Evolutionary conservation across 192 early-diverging fungal species (phyloP), one percentile per base, ranked within the genome.

Genomic region (Coemansia sp.): DNA sequence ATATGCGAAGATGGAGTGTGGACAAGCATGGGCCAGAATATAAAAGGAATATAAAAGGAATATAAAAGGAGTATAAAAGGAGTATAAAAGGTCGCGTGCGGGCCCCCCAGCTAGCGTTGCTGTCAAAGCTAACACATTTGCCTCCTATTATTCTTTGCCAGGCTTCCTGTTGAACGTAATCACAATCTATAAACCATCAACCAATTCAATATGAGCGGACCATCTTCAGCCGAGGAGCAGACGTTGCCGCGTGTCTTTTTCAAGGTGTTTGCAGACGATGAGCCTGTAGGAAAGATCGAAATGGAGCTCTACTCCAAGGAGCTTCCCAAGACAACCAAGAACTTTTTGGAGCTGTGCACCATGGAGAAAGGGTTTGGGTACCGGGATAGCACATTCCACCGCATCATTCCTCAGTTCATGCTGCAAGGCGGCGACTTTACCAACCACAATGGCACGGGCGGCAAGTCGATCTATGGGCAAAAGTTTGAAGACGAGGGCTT

Each of bases 261-360:
- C 39, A 63, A 75, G 14, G 53, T 82, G 32, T 45, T 58, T 14
- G 58, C 59, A 17, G 68, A 57, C 42, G 58, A 50, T 25, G 41
- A 43, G 40, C 38, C 53, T 2, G 22, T 60, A 14, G 59, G 72
- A 22, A 52, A 50, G 30, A 65, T 76, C 26, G 55, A 47, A 36
- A 65, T 76, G 17, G 72, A 63, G 52, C 57, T 76, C 5, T 90
- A 86, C 71, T 78, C 80, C 38, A 85, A 95, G 60, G 84, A 83
- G 26, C 83, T 87, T 8, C 94, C 94, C 56, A 86, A 85, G 79
- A 95, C 93, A 25, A 85, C 88, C 36, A 89, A 97, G 70, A 97
- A 97, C 86, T 97, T 97, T 77, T 81, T 83, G 39, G 79, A 82
- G 37, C 74, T 89, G 30, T 55, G 64, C 47, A 58, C 61, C 0